Evolutionary conservation across 1,139 yeast species (phyloP), one percentile per base, ranked within the genome.

Genomic region (Debaryomyces subglobosus): DNA sequence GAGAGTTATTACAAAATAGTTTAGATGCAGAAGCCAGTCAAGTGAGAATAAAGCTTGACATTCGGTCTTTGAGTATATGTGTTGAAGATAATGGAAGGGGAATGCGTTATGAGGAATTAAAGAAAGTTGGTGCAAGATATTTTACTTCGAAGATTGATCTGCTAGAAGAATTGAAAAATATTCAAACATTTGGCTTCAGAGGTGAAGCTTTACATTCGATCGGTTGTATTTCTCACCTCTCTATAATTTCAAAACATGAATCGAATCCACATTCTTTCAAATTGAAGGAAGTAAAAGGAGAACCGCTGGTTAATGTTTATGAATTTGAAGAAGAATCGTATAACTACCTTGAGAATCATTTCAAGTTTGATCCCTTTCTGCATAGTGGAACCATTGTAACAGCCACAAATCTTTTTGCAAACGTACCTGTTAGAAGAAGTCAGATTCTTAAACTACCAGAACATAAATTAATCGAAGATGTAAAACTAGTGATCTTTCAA

Each of bases 171-270:
- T 63, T 86, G 43, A 24, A 48, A 23, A 57, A 65, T 0, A 68
- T 85, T 4, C 59, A 67, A 2, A 85, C 94, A 0, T 84, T 84
- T 61, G 96, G 96, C 0, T 89, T 86, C 60, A 72, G 92, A 52
- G 97, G 97, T 6, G 94, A 89, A 61, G 94, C 96, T 0, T 66
- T 91, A 41, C 84, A 88, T 25, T 81, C 87, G 49, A 80, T 90
- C 23, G 53, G 68, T 2, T 54, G 63, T 0, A 53, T 75, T 3
- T 65, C 79, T 1, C 60, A 67, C 9, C 29, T 76, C 12, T 57
- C 71, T 0, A 58, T 81, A 0, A 53, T 70, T 0, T 69, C 85
- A 0, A 77, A 72, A 46, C 50, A 49, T 0, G 37, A 43, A 9
- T 35, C 38, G 6, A 36, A 23, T 18, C 2, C 21, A 18, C 33